Percentiles rank a stretch among this genome's conserved stretches.
phyloP scores from a whole-genome alignment of 2,329 filamentous ascomycete species.

The Fragosphaeria purpurea region DNA sequence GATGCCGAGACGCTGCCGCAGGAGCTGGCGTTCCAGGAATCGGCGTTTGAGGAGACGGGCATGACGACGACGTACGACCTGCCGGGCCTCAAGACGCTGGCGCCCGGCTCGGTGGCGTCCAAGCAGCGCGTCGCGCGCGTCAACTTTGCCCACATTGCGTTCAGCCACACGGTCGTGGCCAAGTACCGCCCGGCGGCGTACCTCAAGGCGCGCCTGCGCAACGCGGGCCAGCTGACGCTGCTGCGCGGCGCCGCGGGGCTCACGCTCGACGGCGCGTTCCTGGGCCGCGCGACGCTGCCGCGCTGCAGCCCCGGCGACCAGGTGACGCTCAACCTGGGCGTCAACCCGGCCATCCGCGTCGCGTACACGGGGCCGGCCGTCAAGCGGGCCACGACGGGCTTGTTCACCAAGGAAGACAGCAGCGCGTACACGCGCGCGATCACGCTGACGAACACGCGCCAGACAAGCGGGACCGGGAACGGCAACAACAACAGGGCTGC shows the following conservation, averaged over 20 bases:
- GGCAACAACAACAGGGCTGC: conserved; percentile 16
- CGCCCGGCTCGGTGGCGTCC: conserved; percentile 37
- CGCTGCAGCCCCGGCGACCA: conserved; percentile 44
- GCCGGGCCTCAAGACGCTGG: conserved; percentile 45
- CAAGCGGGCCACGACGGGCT: conserved; percentile 37
- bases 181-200: conserved; percentile 52
- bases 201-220: conserved; percentile 47
- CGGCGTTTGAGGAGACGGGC: conserved; percentile 47
- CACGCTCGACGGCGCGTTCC: conserved; percentile 53
- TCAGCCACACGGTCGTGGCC: conserved; percentile 48
- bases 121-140: conserved; percentile 53
- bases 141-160: conserved; percentile 34
- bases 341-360: conserved; percentile 48
- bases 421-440: conserved; percentile 39
- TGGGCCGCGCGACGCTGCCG: conserved; percentile 46
- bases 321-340: conserved; percentile 46
- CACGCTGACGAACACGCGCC: conserved; percentile 41
- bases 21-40: conserved; percentile 38
- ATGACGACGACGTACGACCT: conserved; percentile 53
- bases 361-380: conserved; percentile 47
- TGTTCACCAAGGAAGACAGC: conserved; percentile 44
- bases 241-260: conserved; percentile 45
- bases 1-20: conserved; percentile 15
- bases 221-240: conserved; percentile 45
- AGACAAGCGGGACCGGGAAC: conserved; percentile 19